Conservation (phyloP, 2,329 filamentous ascomycete species). For the Colletotrichum magnum region DNA sequence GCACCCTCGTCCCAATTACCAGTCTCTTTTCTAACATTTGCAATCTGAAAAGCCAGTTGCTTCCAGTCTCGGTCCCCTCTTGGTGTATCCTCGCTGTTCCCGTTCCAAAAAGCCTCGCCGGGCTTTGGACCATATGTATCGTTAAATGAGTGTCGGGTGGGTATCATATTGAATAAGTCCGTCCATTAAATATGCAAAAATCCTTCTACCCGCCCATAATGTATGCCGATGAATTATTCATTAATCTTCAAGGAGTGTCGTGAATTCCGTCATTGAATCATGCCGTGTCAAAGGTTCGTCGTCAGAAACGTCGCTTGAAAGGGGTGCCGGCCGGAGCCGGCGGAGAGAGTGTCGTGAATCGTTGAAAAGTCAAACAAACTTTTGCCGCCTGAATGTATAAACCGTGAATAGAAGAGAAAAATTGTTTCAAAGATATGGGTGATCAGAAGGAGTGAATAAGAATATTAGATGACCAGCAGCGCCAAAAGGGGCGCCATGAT, state of each 20-base stretch:
- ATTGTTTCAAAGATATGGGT: not conserved
- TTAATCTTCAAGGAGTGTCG: slow-evolving; percentile 34
- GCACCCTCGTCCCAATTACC: slow-evolving; percentile 11
- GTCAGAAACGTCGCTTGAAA: not conserved
- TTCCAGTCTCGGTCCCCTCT: not conserved
- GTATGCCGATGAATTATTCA: slow-evolving; percentile 24
- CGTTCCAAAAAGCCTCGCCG: not conserved
- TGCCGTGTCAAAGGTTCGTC: not conserved
- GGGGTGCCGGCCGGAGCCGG: not conserved
- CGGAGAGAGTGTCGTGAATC: slow-evolving; percentile 28
- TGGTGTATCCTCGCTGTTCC: not conserved
- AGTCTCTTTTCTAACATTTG: not conserved
- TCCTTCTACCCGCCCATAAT: slow-evolving; percentile 4
- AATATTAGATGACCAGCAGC: slow-evolving; percentile 32
- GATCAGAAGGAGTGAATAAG: slow-evolving; percentile 1
- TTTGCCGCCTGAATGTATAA: slow-evolving; percentile 19
- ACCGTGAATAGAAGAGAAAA: not conserved
- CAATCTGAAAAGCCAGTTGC: not conserved
- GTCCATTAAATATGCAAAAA: slow-evolving; percentile 8
- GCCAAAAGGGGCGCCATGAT: slow-evolving; percentile 30
- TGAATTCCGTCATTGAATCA: slow-evolving; percentile 23
- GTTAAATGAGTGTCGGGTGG: slow-evolving; percentile 33
- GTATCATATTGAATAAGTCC: slow-evolving; percentile 20
- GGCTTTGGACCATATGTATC: not conserved
- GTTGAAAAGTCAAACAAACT: slow-evolving; percentile 14